Evolutionary conservation across 768 basidiomycete genomes (phyloP), one percentile per base, ranked within the genome.

Genomic region (Termitomyces sp.): DNA sequence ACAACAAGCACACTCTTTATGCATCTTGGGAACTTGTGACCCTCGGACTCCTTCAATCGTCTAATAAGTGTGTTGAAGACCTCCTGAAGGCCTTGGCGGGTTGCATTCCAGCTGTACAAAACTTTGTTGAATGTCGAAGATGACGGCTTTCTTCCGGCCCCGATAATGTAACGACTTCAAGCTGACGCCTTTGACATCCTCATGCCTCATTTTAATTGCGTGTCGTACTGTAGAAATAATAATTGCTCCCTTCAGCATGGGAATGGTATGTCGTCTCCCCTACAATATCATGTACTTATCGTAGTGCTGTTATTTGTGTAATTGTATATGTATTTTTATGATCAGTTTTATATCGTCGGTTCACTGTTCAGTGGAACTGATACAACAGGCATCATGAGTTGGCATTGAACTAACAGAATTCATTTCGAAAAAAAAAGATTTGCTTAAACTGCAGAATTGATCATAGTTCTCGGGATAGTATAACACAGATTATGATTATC

Each of bases 21-120:
- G 52, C 56, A 4, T 46, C 58, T 8, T 64, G 65, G 65, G 28
- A 32, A 2, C 52, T 66, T 16, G 40, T 26, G 14, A 62, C 56
- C 16, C 22, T 64, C 3, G 48, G 50, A 14, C 43, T 66, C 0
- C 16, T 20, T 9, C 53, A 60, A 11, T 26, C 52, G 5, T 13
- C 18, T 24, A 22, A 44, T 33, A 20, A 47, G 16, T 24, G 46
- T 57, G 50, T 49, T 14, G 7, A 36, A 14, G 55, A 60, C 5
- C 52, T 66, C 35, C 10, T 40, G 4, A 5, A 36, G 13, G 16
- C 60, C 30, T 52, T 66, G 54, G 36, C 38, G 14, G 56, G 61
- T 5, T 64, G 54, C 43, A 60, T 62, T 26, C 63, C 65, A 3
- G 59, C 56, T 6, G 24, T 64, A 24, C 56, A 59, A 20, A 40